phyloP scores from a whole-genome alignment of 768 basidiomycete genomes.

The Dioszegia crocea region DNA sequence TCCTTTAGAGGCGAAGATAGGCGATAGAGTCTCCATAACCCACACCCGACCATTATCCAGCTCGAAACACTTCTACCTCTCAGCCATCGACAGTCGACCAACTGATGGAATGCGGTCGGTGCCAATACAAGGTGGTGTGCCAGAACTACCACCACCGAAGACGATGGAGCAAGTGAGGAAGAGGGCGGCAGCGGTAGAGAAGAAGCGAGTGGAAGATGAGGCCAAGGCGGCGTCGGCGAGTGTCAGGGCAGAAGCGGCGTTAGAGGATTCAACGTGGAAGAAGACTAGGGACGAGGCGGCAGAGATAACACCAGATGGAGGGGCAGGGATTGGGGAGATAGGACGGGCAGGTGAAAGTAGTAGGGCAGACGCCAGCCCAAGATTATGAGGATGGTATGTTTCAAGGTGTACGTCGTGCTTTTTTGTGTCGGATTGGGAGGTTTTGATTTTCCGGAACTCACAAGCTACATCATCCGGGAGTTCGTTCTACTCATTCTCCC shows the following conservation, averaged over 20 bases:
- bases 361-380: too few species aligned
- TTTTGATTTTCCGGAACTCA: too few species aligned
- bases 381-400: too few species aligned
- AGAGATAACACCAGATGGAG: too few species aligned
- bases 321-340: too few species aligned
- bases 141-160: background rate
- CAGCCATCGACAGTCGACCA: conserved; percentile 12
- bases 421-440: too few species aligned
- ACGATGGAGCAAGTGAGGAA: background rate
- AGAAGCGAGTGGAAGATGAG: background rate
- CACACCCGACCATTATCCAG: conserved; percentile 39
- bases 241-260: background rate
- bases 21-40: conserved; percentile 40
- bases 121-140: background rate
- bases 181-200: background rate
- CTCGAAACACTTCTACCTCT: conserved; percentile 36
- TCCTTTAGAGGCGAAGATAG: conserved; percentile 27
- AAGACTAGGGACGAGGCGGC: too few species aligned
- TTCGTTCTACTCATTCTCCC: too few species aligned
- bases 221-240: background rate
- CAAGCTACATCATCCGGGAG: too few species aligned
- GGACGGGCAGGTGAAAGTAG: too few species aligned
- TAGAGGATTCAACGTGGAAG: too few species aligned
- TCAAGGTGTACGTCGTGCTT: too few species aligned
- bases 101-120: background rate